These are phyloP conservation scores for Nakaseomyces sp. DNA, from an alignment of 1,139 yeast species.

Conservation along the genomic window DNA sequence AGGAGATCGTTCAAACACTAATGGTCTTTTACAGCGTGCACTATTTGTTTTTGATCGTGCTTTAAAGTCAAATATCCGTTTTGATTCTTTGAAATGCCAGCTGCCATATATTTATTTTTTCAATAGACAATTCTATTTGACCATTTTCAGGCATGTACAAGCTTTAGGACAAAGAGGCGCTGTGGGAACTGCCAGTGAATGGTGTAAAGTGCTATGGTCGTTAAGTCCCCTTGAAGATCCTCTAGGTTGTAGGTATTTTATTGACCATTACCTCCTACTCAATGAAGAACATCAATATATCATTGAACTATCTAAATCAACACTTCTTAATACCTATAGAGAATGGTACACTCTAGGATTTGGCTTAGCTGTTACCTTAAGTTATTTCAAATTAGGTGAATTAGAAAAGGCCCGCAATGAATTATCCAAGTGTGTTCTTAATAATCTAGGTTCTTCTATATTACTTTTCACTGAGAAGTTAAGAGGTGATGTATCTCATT, in stretches of 20 bases:
- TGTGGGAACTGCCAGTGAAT: constrained; percentile 64
- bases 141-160: constrained; percentile 63
- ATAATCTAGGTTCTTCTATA: constrained; percentile 47
- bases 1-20: constrained; percentile 59
- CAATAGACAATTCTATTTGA: constrained; percentile 69
- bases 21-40: constrained; percentile 67
- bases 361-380: constrained; percentile 58
- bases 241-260: constrained; percentile 70
- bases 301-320: constrained; percentile 45
- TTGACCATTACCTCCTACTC: constrained; percentile 69
- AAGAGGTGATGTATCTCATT: constrained; percentile 16
- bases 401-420: constrained; percentile 38
- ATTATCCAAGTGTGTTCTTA: constrained; percentile 42
- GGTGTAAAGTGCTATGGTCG: constrained; percentile 60
- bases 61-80: constrained; percentile 40
- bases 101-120: constrained; percentile 68
- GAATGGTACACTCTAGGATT: constrained; percentile 72
- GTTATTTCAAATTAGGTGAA: constrained; percentile 41
- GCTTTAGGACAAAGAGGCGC: constrained; percentile 73
- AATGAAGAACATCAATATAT: constrained; percentile 59
- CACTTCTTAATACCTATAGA: constrained; percentile 47
- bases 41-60: constrained; percentile 72
- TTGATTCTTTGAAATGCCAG: constrained; percentile 53
- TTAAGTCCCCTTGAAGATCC: constrained; percentile 78
- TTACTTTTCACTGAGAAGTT: constrained; percentile 20